Base-by-base conservation (phyloP, 139 green algal genomes). In the Pycnococcus provasolii region DNA sequence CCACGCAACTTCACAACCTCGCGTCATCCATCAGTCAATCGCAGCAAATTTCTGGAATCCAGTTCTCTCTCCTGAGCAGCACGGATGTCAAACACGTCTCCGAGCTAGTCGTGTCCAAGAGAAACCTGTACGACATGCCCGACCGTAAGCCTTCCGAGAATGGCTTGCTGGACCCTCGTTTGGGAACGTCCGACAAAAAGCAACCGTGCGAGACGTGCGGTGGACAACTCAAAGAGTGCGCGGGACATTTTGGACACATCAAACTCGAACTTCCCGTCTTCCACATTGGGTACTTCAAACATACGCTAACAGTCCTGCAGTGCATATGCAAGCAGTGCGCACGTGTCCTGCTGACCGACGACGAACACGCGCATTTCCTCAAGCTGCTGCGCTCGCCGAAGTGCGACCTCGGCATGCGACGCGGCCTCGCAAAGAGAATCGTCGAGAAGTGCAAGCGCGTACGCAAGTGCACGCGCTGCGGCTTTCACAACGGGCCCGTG, bases 261-360 rank as follows among this genome's bases (percentile, higher is more conserved):
- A 80, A 83, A 59, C 84, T 99, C 74, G 84, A 94, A 80, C 86
- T 99, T 70, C 93, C 93, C 0, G 93, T 99, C 3, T 98, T 98
- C 80, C 93, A 99, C 82, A 91, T 98, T 62, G 91, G 91, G 57
- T 97, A 96, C 85, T 94, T 96, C 80, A 92, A 92, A 64, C 85
- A 86, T 73, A 67, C 78, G 9, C 46, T 83, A 2, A 15, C 40
- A 60, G 86, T 94, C 42, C 82, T 99, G 77, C 90, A 98, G 80
- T 93, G 84, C 83, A 95, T 99, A 71, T 99, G 93, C 85, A 98
- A 99, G 81, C 55, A 50, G 42, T 99, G 93, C 73, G 83, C 84
- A 13, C 81, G 85, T n/a, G 78, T 98, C 53, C 73, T 99, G 73
- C 77, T 99, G 69, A 64, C 78, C 0, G 85, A 89, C 5, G 77